These are phyloP conservation scores for Sodiomyces alkalinus DNA, from an alignment of 2,329 filamentous ascomycete species.

Conservation along the genomic window DNA sequence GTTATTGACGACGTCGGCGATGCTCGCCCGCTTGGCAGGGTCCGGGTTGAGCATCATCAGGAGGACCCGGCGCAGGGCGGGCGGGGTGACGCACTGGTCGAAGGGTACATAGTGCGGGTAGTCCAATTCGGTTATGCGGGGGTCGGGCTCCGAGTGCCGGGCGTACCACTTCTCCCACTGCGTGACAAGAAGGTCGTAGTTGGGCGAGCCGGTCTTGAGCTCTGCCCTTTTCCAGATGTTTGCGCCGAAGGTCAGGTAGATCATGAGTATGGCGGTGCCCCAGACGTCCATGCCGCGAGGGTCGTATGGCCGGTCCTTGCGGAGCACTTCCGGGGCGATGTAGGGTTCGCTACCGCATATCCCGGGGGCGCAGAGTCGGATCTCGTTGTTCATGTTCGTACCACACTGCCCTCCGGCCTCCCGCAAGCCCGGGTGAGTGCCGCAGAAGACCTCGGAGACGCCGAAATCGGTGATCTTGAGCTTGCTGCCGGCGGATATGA, in stretches of 20 bases:
- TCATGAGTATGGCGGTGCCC: slow-evolving; percentile 71
- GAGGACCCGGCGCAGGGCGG: slow-evolving; percentile 53
- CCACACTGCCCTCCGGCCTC: slow-evolving; percentile 61
- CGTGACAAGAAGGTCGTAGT: slow-evolving; percentile 48
- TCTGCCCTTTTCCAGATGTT: slow-evolving; percentile 62
- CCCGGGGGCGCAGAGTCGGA: slow-evolving; percentile 60
- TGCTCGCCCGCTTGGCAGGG: slow-evolving; percentile 53
- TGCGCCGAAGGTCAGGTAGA: slow-evolving; percentile 58
- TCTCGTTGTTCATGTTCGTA: slow-evolving; percentile 50
- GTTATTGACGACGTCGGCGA: slow-evolving; percentile 52
- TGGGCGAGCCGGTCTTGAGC: slow-evolving; percentile 26
- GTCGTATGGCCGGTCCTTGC: slow-evolving; percentile 50
- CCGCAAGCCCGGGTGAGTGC: slow-evolving; percentile 64
- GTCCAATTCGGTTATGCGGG: slow-evolving; percentile 35
- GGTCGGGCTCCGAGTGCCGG: slow-evolving; percentile 28
- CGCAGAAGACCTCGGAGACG: slow-evolving; percentile 72
- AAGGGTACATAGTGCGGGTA: slow-evolving; percentile 52
- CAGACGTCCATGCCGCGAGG: slow-evolving; percentile 73
- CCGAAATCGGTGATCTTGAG: slow-evolving; percentile 90
- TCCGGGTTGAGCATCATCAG: slow-evolving; percentile 74
- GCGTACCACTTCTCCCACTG: slow-evolving; percentile 56
- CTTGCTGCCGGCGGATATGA: slow-evolving; percentile 64
- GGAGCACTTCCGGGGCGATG: slow-evolving; percentile 72
- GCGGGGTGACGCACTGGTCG: slow-evolving; percentile 50
- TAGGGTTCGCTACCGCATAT: slow-evolving; percentile 79